These are phyloP conservation scores for Candida maris DNA, from an alignment of 805 yeast genomes.

Conservation along the genomic window DNA sequence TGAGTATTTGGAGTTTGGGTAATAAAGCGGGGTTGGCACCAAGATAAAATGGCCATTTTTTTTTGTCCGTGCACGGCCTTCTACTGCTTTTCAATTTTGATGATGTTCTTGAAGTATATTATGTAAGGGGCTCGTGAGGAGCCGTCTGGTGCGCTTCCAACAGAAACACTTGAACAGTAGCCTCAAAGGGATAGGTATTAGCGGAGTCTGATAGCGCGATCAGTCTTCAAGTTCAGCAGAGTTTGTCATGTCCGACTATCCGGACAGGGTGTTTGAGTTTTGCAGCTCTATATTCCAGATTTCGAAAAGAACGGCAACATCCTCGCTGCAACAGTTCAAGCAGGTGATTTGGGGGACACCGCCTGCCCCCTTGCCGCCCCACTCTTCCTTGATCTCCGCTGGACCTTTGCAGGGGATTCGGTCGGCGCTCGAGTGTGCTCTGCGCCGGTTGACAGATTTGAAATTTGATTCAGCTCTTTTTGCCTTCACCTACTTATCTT, in stretches of 20 bases:
- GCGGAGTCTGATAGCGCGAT: no score
- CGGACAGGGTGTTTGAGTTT: slow-evolving; percentile 18
- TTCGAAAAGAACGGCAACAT: slow-evolving; percentile 5
- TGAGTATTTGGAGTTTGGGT: no score
- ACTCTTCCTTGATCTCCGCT: slow-evolving; percentile 1
- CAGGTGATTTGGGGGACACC: slow-evolving; percentile 1
- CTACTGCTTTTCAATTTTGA: no score
- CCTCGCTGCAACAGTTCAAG: slow-evolving; percentile 4
- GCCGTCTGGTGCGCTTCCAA: no score
- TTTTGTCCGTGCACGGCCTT: no score
- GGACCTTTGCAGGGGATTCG: not conserved
- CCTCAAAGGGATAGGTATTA: no score
- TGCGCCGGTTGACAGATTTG: slow-evolving; percentile 1
- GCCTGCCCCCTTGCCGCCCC: slow-evolving; percentile 6
- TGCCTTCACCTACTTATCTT: slow-evolving; percentile 3
- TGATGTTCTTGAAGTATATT: no score
- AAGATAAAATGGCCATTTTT: no score
- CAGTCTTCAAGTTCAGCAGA: no score
- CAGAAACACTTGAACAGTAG: no score
- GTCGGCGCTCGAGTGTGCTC: slow-evolving; percentile 1
- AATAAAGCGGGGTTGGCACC: no score
- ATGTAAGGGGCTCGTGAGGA: no score
- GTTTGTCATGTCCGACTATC: slow-evolving; percentile 22
- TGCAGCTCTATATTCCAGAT: slow-evolving; percentile 6
- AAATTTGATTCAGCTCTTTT: slow-evolving; percentile 4